Conservation (phyloP, 2,329 filamentous ascomycete genomes). For the Phyllosticta citribraziliensis region DNA sequence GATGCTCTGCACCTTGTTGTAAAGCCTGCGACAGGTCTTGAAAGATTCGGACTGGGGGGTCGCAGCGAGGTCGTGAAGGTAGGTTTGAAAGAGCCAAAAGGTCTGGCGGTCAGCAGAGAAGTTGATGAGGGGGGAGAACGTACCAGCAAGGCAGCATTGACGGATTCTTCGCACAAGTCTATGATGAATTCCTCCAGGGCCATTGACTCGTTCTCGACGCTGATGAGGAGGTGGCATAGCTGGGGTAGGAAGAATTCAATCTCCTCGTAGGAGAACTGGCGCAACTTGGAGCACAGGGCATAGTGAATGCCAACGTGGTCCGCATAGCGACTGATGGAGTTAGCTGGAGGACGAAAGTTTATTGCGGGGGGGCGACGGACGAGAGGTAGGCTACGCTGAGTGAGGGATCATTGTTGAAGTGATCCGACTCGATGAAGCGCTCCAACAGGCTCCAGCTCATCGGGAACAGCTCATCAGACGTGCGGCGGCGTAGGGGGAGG, state of each 20-base stretch:
- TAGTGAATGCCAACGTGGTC: conserved; percentile 86
- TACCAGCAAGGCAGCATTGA: conserved; percentile 74
- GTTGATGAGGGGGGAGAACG: no score
- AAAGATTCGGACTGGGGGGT: conserved; percentile 69
- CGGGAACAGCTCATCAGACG: conserved; percentile 9
- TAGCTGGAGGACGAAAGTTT: conserved; percentile 10
- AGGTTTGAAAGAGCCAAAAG: conserved; percentile 85
- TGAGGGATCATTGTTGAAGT: conserved; percentile 86
- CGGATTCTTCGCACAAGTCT: conserved; percentile 78
- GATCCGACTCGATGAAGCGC: conserved; percentile 86
- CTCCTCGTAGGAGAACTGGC: conserved; percentile 81
- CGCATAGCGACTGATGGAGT: conserved; percentile 60
- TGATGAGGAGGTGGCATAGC: conserved; percentile 78
- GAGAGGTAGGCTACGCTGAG: conserved; percentile 81
- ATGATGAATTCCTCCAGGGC: conserved; percentile 79
- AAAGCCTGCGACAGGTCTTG: conserved; percentile 71
- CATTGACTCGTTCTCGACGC: conserved; percentile 85
- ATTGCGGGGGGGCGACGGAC: conserved; percentile 43
- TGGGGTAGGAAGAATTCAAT: conserved; percentile 85
- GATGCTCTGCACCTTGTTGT: conserved; percentile 82
- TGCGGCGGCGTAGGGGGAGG: not conserved
- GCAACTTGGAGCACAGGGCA: conserved; percentile 78
- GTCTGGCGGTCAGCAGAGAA: conserved; percentile 54
- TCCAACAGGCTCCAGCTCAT: conserved; percentile 74
- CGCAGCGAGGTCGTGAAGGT: conserved; percentile 68